A percentile compares a stretch with the other conserved stretches of the same genome.
phyloP scores from a whole-genome alignment of 768 basidiomycete species.

The Mycena leptocephala region DNA sequence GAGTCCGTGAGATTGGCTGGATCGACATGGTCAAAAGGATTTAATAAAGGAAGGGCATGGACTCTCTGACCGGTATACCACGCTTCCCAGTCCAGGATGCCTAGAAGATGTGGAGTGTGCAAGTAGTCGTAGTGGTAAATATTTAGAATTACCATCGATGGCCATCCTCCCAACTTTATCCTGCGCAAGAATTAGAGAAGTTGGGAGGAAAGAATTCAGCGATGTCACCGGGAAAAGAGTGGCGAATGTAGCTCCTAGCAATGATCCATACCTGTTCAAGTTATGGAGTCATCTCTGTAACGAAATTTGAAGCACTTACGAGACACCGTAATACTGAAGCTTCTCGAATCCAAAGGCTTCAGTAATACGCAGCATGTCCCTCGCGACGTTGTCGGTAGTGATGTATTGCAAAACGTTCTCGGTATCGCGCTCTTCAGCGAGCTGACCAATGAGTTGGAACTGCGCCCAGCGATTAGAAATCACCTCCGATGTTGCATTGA shows the following conservation, averaged over 20 bases:
- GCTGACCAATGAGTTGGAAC: conserved; percentile 46
- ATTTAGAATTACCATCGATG: conserved; percentile 45
- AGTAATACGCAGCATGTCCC: conserved; percentile 56
- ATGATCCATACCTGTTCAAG: conserved; percentile 41
- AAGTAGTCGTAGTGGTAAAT: not conserved
- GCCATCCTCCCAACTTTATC: conserved; percentile 51
- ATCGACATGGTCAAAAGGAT: not conserved
- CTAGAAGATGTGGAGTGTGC: not conserved
- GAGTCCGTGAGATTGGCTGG: conserved; percentile 35
- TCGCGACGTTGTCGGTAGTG: conserved; percentile 56
- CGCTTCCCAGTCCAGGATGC: conserved; percentile 33
- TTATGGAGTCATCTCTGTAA: not conserved
- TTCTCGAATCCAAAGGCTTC: conserved; percentile 52
- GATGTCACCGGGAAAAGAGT: conserved; percentile 50
- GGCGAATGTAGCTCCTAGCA: conserved; percentile 51
- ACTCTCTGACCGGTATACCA: conserved; percentile 41
- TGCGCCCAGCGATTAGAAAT: conserved; percentile 52
- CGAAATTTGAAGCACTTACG: conserved; percentile 33
- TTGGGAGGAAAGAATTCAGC: not conserved
- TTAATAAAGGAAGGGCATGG: not conserved
- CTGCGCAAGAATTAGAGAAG: conserved; percentile 16
- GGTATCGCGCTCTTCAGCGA: conserved; percentile 51
- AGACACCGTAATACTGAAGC: conserved; percentile 49
- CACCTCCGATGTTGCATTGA: conserved; percentile 44
- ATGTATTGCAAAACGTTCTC: conserved; percentile 46